Percentiles rank a stretch among this genome's conserved stretches.
These are phyloP conservation scores for Ogataea thermomethanolica DNA, from an alignment of 805 yeast species.

Conservation along the genomic window DNA sequence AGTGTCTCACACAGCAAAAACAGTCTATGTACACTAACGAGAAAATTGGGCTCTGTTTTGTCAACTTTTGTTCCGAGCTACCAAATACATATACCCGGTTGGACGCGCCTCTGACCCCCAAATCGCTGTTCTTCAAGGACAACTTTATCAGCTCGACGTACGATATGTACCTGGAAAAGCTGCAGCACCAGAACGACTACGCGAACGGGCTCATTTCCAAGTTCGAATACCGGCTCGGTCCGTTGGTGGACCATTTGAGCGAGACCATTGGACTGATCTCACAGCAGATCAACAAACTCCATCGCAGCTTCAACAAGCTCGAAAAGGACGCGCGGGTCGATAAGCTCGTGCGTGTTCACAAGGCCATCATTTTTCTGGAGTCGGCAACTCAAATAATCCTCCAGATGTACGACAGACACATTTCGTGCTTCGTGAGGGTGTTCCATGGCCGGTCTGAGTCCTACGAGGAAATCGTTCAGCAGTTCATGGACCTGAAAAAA, in stretches of 20 bases:
- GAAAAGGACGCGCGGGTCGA: conserved; percentile 12
- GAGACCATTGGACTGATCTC: neutral
- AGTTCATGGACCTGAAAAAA: conserved; percentile 8
- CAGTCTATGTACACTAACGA: conserved; percentile 10
- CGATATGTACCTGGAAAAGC: conserved; percentile 23
- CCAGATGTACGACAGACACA: conserved; percentile 2
- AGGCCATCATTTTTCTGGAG: conserved; percentile 4
- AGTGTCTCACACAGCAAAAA: conserved; percentile 15
- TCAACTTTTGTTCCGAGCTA: conserved; percentile 10
- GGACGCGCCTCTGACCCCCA: conserved; percentile 22
- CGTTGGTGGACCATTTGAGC: conserved; percentile 8
- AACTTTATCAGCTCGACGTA: conserved; percentile 26
- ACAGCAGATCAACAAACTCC: conserved; percentile 1
- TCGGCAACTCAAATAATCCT: conserved; percentile 4
- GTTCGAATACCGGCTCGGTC: conserved; percentile 17
- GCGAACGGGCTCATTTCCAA: conserved; percentile 14
- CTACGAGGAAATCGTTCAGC: conserved; percentile 11
- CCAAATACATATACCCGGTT: conserved; percentile 4
- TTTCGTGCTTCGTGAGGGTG: neutral
- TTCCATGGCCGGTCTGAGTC: conserved; percentile 1
- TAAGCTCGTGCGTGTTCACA: conserved; percentile 8
- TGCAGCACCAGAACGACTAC: conserved; percentile 14
- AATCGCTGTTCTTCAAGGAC: conserved; percentile 20
- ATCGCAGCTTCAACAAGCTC: conserved; percentile 5
- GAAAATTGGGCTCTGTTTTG: conserved; percentile 13